These are phyloP conservation scores for Ephemerocybe angulata DNA, from an alignment of 768 basidiomycete genomes.

Conservation along the genomic window DNA sequence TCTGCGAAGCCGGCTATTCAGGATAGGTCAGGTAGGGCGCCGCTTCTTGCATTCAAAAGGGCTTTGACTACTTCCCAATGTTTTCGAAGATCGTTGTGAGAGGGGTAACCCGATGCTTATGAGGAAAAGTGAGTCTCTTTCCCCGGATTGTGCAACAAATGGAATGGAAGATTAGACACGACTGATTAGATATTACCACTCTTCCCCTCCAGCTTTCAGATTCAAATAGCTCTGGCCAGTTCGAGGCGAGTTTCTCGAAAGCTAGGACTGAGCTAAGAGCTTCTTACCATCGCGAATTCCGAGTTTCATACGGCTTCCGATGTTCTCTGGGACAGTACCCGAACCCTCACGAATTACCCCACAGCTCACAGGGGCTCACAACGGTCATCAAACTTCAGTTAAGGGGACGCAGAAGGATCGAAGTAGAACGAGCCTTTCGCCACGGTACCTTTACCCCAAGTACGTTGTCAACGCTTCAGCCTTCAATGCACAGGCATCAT, in stretches of 20 bases:
- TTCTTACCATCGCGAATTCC: not conserved
- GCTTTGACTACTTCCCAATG: too few relatives aligned
- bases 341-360: too few relatives aligned
- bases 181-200: not conserved
- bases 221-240: not conserved
- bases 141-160: too few relatives aligned
- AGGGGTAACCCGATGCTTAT: too few relatives aligned
- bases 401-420: not conserved
- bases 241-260: not conserved
- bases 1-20: too few relatives aligned
- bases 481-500: not conserved
- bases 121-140: too few relatives aligned
- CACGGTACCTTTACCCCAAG: not conserved
- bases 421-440: not conserved
- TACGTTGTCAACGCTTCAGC: not conserved
- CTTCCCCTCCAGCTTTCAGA: not conserved
- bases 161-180: not conserved
- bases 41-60: too few relatives aligned
- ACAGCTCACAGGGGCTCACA: too few relatives aligned
- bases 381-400: constrained; percentile 4
- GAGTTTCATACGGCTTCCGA: too few relatives aligned
- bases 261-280: not conserved
- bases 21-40: too few relatives aligned
- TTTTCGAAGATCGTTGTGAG: too few relatives aligned
- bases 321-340: too few relatives aligned